Evolutionary conservation across 1,284 basidiomycete genomes (phyloP).

Genomic region (Sphagnurus paluster): DNA sequence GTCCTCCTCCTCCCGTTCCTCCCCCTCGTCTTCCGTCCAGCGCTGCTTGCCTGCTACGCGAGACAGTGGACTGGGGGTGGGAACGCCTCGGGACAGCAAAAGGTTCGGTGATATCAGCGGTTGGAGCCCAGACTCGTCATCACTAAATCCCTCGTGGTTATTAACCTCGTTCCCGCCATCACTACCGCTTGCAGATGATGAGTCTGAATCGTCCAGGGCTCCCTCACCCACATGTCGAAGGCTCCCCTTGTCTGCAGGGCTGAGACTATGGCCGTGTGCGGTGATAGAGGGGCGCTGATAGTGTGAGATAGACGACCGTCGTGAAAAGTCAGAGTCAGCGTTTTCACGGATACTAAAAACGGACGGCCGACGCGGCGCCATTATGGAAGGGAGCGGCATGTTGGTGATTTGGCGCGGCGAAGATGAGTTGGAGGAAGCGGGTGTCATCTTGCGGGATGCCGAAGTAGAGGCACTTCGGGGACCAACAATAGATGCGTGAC

Average conservation of each 20-base stretch:
- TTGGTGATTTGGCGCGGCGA: conserved; percentile 52
- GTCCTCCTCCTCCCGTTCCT: conserved; percentile 28
- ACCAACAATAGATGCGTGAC: conserved; percentile 24
- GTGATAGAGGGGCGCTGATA: conserved; percentile 28
- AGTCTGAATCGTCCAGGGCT: conserved; percentile 74
- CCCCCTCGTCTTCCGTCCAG: conserved; percentile 48
- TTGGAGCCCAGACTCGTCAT: conserved; percentile 32
- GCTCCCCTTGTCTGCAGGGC: conserved; percentile 37
- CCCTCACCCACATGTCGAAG: conserved; percentile 72
- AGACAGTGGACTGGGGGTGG: conserved; percentile 65
- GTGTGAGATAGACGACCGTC: conserved; percentile 35
- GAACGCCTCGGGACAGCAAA: conserved; percentile 30
- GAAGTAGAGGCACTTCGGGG: conserved; percentile 30
- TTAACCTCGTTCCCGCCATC: conserved; percentile 31
- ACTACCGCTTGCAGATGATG: conserved; percentile 39
- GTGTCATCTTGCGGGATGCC: conserved; percentile 43
- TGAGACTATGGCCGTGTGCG: conserved; percentile 29
- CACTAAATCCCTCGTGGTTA: conserved; percentile 33
- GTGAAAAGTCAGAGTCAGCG: conserved; percentile 24
- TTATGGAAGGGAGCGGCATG: conserved; percentile 44
- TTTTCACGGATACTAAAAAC: conserved; percentile 35
- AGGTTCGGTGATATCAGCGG: conserved; percentile 33
- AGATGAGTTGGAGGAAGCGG: conserved; percentile 57
- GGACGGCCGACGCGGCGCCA: conserved; percentile 39
- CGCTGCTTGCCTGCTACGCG: conserved; percentile 49